Evolutionary conservation across 2,329 filamentous ascomycete species (phyloP), one percentile per base, ranked within the genome.

Genomic region (Xylariaceae sp.): DNA sequence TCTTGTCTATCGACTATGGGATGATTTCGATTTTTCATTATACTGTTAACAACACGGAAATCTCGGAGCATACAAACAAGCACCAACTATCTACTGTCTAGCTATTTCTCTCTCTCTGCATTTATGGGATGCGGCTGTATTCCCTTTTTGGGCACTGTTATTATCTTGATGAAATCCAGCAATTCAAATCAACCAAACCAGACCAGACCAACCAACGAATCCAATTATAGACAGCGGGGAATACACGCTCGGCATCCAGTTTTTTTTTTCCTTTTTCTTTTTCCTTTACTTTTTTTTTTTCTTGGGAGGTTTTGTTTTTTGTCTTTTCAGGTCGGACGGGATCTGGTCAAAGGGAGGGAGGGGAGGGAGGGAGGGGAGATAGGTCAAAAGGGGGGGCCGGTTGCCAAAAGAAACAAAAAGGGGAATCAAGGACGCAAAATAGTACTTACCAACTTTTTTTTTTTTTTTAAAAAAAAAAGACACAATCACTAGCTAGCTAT

Each of bases 221-320:
- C 19, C 19, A 45, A 27, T 43, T 19, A 58, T 56, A 56, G 56
- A 58, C 47, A 48, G 44, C 40, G 42, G 30, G 19, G 35, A 47
- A 37, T 47, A 8, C 37, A 48, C 19, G 19, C 37, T 26, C 19
- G 30, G 42, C 37, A 42, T 40, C 42, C 8, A 8, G 27, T 30
- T 6, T 8, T 29, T 35, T 42, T 50, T 30, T 51, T 51, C 39
- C n/a, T 44, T 26, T 29, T 40, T 19, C 26, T 40, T 19, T 19
- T 40, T 40, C n/a, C 12, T 39, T 12, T 39, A 39, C 12, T 39
- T 31, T 12, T 1, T 32, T 29, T 29, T 29, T 34, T 46, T 46
- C 29, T 8, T 6, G 19, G 19, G 19, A 19, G 19, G 32, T 37
- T 9, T 37, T 11, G 2, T 9, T 37, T 9, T 11, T 3, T 37